phyloP scores from a whole-genome alignment of 768 basidiomycete species.

The Suillus spraguei region DNA sequence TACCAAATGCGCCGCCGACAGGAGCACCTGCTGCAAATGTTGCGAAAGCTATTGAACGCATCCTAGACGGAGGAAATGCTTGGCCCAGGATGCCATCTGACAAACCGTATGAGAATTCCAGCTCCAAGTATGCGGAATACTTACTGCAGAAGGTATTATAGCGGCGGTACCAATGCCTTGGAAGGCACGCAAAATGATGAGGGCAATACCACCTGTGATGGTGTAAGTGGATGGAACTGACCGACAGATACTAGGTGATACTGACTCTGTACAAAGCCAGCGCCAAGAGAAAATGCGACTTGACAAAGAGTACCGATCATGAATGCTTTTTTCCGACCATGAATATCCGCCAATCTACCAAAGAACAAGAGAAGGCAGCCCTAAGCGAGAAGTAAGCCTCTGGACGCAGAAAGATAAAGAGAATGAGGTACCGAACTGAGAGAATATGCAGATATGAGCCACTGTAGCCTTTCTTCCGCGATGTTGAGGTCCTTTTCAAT shows the following conservation, averaged over 20 bases:
- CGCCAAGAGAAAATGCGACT: conserved; percentile 59
- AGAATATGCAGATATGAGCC: conserved; percentile 69
- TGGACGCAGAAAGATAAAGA: not conserved
- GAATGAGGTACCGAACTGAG: conserved; percentile 56
- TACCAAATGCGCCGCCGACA: conserved; percentile 74
- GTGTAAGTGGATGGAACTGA: not conserved
- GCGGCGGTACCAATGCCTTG: conserved; percentile 82
- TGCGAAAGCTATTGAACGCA: conserved; percentile 78
- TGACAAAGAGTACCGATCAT: conserved; percentile 59
- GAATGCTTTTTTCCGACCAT: conserved; percentile 74
- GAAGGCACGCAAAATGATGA: conserved; percentile 74
- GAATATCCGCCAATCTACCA: conserved; percentile 77
- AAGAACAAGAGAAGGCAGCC: conserved; percentile 78
- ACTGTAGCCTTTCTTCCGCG: conserved; percentile 56
- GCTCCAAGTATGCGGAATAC: conserved; percentile 3
- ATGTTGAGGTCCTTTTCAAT: conserved; percentile 53
- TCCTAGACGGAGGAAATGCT: conserved; percentile 66
- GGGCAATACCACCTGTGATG: conserved; percentile 50
- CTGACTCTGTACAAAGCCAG: conserved; percentile 60
- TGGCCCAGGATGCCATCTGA: conserved; percentile 84
- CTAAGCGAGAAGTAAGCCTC: conserved; percentile 34
- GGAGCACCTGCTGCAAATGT: conserved; percentile 87
- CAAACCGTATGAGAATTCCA: conserved; percentile 8
- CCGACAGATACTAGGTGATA: not conserved
- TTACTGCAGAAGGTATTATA: conserved; percentile 70